These are phyloP conservation scores for Aspergillus sp. DNA, from an alignment of 2,329 filamentous ascomycete species.

Conservation along the genomic window DNA sequence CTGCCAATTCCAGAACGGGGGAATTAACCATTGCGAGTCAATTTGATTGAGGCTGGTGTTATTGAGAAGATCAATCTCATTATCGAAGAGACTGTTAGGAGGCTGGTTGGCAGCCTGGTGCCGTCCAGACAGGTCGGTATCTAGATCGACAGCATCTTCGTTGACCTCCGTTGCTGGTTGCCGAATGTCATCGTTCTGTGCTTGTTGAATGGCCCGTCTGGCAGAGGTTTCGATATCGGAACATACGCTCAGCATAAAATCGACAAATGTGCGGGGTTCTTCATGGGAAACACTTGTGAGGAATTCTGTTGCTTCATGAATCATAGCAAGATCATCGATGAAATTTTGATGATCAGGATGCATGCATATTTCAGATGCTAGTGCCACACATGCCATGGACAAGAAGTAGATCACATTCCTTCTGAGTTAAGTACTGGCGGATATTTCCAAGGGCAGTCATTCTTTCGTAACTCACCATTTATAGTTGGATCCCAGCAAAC, in stretches of 20 bases:
- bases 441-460: too few species aligned
- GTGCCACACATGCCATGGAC: slow-evolving; percentile 10
- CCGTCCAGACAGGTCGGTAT: background rate
- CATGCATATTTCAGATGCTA: slow-evolving; percentile 1
- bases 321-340: slow-evolving; percentile 1
- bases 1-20: slow-evolving; percentile 15
- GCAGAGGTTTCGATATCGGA: slow-evolving; percentile 11
- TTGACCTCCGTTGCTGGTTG: background rate
- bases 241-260: slow-evolving; percentile 13
- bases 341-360: slow-evolving; percentile 4
- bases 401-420: slow-evolving; percentile 19
- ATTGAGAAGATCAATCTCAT: background rate
- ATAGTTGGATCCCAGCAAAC: slow-evolving; percentile 7
- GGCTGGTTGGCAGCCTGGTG: background rate
- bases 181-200: background rate
- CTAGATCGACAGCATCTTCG: too few species aligned
- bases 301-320: slow-evolving; percentile 3
- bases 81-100: background rate
- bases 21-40: slow-evolving; percentile 9
- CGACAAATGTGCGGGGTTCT: slow-evolving; percentile 16
- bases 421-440: background rate
- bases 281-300: slow-evolving; percentile 7
- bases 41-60: background rate
- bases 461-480: slow-evolving; percentile 5
- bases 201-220: background rate